Conservation (phyloP, 805 yeast species). For the Yarrowia sp. region DNA sequence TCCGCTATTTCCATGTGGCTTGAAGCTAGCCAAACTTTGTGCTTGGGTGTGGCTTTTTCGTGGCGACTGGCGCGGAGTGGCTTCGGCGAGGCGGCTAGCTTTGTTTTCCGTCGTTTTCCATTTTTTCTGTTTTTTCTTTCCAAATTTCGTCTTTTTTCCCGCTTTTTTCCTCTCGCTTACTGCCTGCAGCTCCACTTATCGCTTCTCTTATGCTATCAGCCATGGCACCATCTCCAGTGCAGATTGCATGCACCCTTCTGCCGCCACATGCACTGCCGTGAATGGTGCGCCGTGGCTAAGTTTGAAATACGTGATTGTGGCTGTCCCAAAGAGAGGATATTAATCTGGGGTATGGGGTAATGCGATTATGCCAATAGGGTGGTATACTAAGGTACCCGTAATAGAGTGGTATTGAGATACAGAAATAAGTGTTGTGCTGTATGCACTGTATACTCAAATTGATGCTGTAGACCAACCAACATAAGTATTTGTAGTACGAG, state of each 20-base stretch:
- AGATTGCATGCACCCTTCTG: slow-evolving; percentile 15
- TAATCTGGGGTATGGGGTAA: background rate
- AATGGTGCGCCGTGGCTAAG: slow-evolving; percentile 1
- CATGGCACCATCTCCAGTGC: slow-evolving; percentile 13
- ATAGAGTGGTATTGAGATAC: too few species aligned
- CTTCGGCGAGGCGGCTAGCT: too few species aligned
- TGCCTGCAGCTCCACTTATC: background rate
- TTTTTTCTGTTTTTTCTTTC: background rate
- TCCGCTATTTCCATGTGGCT: slow-evolving; percentile 25
- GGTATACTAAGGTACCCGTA: too few species aligned
- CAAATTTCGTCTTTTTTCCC: background rate
- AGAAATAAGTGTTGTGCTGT: too few species aligned
- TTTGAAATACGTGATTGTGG: slow-evolving; percentile 1
- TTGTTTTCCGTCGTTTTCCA: too few species aligned
- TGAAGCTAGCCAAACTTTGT: slow-evolving; percentile 19
- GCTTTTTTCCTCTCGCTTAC: background rate
- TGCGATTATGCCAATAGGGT: too few species aligned
- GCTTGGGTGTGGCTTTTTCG: slow-evolving; percentile 11
- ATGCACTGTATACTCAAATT: too few species aligned
- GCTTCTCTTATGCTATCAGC: background rate
- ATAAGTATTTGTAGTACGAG: too few species aligned
- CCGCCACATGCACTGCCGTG: slow-evolving; percentile 16
- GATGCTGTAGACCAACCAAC: too few species aligned
- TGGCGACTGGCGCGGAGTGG: background rate
- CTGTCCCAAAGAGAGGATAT: background rate